Percentiles rank a stretch among this genome's conserved stretches.
Evolutionary conservation across 2,329 filamentous ascomycete species (phyloP).

Genomic region (Colletotrichum lindemuthianum): DNA sequence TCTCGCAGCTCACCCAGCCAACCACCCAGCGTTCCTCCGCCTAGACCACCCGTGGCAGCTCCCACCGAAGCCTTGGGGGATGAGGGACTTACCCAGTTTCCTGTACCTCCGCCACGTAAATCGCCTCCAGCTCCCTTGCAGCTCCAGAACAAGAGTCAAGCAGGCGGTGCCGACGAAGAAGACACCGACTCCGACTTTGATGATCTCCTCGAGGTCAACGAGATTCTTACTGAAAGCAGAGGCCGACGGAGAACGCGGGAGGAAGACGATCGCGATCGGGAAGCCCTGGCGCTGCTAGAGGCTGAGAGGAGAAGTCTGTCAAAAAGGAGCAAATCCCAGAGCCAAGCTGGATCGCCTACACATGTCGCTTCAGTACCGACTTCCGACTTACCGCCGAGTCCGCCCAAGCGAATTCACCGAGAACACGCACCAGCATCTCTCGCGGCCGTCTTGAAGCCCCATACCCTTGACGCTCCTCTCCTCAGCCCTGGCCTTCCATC

Average conservation of each 20-base stretch:
- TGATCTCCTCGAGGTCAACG: slow-evolving; percentile 76
- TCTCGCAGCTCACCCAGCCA: slow-evolving; percentile 65
- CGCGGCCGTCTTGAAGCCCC: slow-evolving; percentile 59
- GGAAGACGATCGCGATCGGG: slow-evolving; percentile 84
- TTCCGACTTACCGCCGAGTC: slow-evolving; percentile 49
- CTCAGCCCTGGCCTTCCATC: slow-evolving; percentile 69
- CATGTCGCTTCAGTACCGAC: slow-evolving; percentile 46
- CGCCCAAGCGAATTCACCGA: slow-evolving; percentile 47
- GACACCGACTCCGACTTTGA: slow-evolving; percentile 86
- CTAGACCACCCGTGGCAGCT: slow-evolving; percentile 54
- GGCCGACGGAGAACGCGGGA: slow-evolving; percentile 86
- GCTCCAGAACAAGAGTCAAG: slow-evolving; percentile 61
- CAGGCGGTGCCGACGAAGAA: slow-evolving; percentile 61
- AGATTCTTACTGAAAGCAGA: slow-evolving; percentile 68
- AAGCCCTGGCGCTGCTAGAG: slow-evolving; percentile 73
- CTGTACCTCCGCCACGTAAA: slow-evolving; percentile 76
- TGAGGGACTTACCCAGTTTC: slow-evolving; percentile 60
- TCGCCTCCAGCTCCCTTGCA: slow-evolving; percentile 86
- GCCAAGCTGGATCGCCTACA: slow-evolving; percentile 53
- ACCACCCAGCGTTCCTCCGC: slow-evolving; percentile 63
- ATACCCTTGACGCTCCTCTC: slow-evolving; percentile 51
- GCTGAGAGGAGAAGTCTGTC: slow-evolving; percentile 77
- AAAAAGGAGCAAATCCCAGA: slow-evolving; percentile 73
- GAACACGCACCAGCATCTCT: slow-evolving; percentile 60
- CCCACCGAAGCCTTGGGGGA: slow-evolving; percentile 56